phyloP scores from a whole-genome alignment of 2,329 filamentous ascomycete species.

The Aspergillus sp. region DNA sequence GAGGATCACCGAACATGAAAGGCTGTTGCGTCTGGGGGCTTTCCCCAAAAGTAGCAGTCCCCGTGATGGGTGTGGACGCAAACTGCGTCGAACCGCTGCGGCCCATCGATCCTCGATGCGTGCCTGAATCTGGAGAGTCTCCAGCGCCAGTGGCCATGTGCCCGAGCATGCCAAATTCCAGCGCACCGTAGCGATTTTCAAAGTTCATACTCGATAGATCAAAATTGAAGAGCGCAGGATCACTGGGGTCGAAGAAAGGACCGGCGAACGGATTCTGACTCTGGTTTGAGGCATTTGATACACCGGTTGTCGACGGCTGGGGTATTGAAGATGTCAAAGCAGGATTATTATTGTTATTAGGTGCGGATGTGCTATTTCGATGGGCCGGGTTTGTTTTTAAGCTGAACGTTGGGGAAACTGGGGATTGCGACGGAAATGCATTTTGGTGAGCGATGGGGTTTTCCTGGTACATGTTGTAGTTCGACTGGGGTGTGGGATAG shows the following conservation, averaged over 20 bases:
- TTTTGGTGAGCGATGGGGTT: conserved; percentile 41
- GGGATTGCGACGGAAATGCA: conserved; percentile 65
- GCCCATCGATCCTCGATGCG: conserved; percentile 48
- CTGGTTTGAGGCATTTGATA: conserved; percentile 47
- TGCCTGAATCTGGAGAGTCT: conserved; percentile 67
- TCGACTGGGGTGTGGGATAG: conserved; percentile 36
- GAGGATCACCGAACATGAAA: conserved; percentile 48
- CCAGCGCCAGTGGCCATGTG: conserved; percentile 91
- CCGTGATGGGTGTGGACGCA: conserved; percentile 34
- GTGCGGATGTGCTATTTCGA: conserved; percentile 28
- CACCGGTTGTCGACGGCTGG: conserved; percentile 50
- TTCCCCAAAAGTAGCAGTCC: conserved; percentile 43
- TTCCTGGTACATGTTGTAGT: conserved; percentile 50
- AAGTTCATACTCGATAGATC: conserved; percentile 93
- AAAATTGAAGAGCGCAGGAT: conserved; percentile 92
- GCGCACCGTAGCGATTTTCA: conserved; percentile 89
- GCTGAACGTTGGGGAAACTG: conserved; percentile 70
- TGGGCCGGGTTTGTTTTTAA: conserved; percentile 48
- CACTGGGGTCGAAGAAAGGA: conserved; percentile 81
- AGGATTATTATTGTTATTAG: conserved; percentile 4
- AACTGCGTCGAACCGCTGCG: conserved; percentile 43
- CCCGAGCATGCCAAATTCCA: conserved; percentile 94
- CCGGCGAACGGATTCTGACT: conserved; percentile 49
- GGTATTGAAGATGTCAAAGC: conserved; percentile 41
- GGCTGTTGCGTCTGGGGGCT: conserved; percentile 45